phyloP scores from a whole-genome alignment of 257 asterid species.

The Avicennia marina region DNA sequence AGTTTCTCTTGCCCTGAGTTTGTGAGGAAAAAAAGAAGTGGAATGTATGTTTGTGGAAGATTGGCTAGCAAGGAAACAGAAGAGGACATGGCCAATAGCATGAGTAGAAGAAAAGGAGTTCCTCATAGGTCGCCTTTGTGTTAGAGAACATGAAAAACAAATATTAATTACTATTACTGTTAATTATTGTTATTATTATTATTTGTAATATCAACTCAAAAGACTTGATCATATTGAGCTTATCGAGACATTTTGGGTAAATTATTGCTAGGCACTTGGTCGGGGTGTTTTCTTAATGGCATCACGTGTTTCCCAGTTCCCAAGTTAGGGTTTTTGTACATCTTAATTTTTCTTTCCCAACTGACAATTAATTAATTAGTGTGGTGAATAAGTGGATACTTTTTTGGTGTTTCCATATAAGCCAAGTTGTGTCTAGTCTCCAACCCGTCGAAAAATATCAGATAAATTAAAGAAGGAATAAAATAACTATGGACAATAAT shows the following conservation, averaged over 20 bases:
- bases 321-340: constrained; percentile 53
- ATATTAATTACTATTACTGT: constrained; percentile 11
- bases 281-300: constrained; percentile 96
- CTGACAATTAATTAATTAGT: constrained; percentile 14
- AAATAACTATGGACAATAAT: constrained; percentile 13
- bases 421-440: constrained; percentile 27
- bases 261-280: constrained; percentile 60
- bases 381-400: constrained; percentile 28
- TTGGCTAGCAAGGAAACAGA: constrained; percentile 44
- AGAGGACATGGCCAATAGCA: constrained; percentile 81
- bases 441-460: constrained; percentile 22
- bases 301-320: constrained; percentile 60
- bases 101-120: constrained; percentile 90
- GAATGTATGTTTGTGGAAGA: constrained; percentile 62
- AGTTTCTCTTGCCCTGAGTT: constrained; percentile 70
- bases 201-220: neutral
- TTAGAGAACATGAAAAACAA: constrained; percentile 27
- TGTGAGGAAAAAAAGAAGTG: constrained; percentile 81
- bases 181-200: neutral
- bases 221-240: constrained; percentile 28
- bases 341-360: constrained; percentile 18
- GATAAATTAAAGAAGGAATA: constrained; percentile 24
- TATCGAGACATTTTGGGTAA: constrained; percentile 45
- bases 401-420: constrained; percentile 33
- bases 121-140: constrained; percentile 97